Conservation (phyloP, 768 basidiomycete species). For the Amyloporia xantha region DNA sequence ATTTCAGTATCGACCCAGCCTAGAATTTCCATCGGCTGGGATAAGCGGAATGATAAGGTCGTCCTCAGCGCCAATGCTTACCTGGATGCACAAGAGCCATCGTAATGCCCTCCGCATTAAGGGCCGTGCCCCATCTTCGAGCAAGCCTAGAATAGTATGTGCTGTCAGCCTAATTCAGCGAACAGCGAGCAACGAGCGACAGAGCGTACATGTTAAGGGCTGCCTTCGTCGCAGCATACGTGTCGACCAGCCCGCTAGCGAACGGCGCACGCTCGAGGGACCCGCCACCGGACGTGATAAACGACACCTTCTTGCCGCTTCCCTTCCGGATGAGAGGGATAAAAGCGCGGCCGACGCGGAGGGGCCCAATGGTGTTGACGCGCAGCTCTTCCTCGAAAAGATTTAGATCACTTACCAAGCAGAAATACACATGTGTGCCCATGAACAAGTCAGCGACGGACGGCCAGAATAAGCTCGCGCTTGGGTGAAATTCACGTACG, state of each 20-base stretch:
- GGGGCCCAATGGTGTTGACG: constrained; percentile 7
- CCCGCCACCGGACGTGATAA: constrained; percentile 7
- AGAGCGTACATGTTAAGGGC: constrained; percentile 13
- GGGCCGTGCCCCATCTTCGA: neutral
- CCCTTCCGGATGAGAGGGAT: constrained; percentile 7
- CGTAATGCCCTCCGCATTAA: neutral
- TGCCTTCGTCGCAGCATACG: constrained; percentile 11
- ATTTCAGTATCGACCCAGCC: constrained; percentile 4
- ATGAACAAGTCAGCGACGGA: neutral
- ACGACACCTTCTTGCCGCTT: constrained; percentile 6
- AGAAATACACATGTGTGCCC: neutral
- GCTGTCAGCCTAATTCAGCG: neutral
- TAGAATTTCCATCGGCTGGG: no score
- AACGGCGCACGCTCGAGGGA: neutral
- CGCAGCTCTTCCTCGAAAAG: constrained; percentile 1
- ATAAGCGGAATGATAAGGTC: neutral
- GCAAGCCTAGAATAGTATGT: neutral
- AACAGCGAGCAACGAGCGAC: neutral
- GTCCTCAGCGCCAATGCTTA: neutral
- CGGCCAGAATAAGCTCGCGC: neutral
- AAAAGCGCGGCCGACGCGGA: constrained; percentile 4
- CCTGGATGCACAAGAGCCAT: constrained; percentile 2
- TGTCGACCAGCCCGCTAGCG: neutral
- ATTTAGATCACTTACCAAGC: neutral
- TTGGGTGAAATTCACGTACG: no score